Evolutionary conservation across 768 basidiomycete species (phyloP).

Genomic region (Clavaria fumosa): DNA sequence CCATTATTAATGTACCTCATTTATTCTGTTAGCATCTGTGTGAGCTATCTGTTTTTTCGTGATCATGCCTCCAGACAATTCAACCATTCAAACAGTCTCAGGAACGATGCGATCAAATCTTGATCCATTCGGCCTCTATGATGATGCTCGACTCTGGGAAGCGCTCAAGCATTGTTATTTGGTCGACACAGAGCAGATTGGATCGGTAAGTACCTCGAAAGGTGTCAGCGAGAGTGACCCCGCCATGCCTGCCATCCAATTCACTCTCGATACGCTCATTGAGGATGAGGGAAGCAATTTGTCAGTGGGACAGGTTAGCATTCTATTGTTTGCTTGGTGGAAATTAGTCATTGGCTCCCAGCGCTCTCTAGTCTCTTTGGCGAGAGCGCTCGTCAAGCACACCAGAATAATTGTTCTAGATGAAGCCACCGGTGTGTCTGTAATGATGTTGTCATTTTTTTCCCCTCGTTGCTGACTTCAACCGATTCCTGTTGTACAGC

Average conservation of each 20-base stretch:
- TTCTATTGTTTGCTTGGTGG: slow-evolving; percentile 3
- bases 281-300: slow-evolving; percentile 82
- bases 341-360: slow-evolving; percentile 16
- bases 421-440: slow-evolving; percentile 66
- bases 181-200: slow-evolving; percentile 33
- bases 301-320: slow-evolving; percentile 48
- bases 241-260: slow-evolving; percentile 38
- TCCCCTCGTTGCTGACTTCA: not conserved
- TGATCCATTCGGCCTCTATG: slow-evolving; percentile 73
- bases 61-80: slow-evolving; percentile 6
- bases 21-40: slow-evolving; percentile 35
- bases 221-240: slow-evolving; percentile 25
- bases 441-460: no score
- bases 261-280: slow-evolving; percentile 68
- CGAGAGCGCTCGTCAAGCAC: slow-evolving; percentile 79
- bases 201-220: slow-evolving; percentile 17
- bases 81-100: slow-evolving; percentile 35
- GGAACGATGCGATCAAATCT: slow-evolving; percentile 78
- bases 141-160: slow-evolving; percentile 75
- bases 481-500: slow-evolving; percentile 23
- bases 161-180: slow-evolving; percentile 76
- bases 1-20: slow-evolving; percentile 6
- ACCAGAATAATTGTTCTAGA: slow-evolving; percentile 76
- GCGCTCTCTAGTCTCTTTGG: slow-evolving; percentile 75
- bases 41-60: slow-evolving; percentile 14